Percentiles rank a stretch among this genome's conserved stretches.
Conservation (phyloP, 2,329 filamentous ascomycete species). For the Penicillium sp. region DNA sequence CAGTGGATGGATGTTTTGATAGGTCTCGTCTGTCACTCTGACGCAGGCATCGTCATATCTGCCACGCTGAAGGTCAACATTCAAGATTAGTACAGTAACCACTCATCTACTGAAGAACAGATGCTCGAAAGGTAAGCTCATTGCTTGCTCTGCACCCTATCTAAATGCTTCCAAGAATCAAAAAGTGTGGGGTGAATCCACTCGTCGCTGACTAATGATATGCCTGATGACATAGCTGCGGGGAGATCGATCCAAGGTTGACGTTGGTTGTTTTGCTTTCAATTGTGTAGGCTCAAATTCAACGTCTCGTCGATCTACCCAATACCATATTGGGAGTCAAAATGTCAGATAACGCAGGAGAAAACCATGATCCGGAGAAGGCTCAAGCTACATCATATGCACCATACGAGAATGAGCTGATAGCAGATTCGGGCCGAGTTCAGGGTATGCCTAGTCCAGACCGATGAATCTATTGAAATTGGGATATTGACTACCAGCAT, state of each 20-base stretch:
- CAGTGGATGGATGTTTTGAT: too few species aligned
- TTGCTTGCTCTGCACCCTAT: too few species aligned
- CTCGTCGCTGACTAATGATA: not conserved
- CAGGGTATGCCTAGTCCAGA: constrained; percentile 5
- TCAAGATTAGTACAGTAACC: too few species aligned
- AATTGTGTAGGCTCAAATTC: not conserved
- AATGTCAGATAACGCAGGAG: not conserved
- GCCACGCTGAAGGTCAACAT: too few species aligned
- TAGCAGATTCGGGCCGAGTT: constrained; percentile 13
- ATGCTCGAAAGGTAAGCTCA: too few species aligned
- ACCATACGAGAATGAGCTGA: constrained; percentile 5
- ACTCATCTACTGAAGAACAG: too few species aligned
- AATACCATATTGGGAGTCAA: not conserved
- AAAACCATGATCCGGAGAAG: not conserved
- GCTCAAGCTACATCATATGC: not conserved
- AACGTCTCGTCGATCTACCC: not conserved
- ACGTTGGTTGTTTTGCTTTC: not conserved
- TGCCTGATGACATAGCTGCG: constrained; percentile 1
- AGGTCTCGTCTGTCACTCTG: too few species aligned
- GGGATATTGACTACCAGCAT: not conserved
- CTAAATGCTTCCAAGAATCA: too few species aligned
- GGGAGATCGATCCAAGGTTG: constrained; percentile 1
- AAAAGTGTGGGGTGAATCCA: not conserved
- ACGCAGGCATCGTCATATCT: too few species aligned
- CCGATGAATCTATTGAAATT: not conserved